Evolutionary conservation across 768 basidiomycete species (phyloP).

Genomic region (Suillus variegatus): DNA sequence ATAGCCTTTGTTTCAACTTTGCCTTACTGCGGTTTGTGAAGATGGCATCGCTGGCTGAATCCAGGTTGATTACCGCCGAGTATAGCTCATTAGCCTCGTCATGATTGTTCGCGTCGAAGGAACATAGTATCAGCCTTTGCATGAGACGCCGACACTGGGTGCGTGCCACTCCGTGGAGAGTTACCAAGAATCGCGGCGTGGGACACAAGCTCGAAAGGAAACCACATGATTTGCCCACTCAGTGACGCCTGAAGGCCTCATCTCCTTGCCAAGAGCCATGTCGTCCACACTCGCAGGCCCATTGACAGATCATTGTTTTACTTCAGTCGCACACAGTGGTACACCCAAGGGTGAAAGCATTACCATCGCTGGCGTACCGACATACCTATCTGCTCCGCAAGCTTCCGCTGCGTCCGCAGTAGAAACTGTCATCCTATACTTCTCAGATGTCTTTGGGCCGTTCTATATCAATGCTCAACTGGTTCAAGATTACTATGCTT

Average conservation of each 20-base stretch:
- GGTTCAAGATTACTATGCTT: slow-evolving; percentile 65
- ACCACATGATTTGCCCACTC: not conserved
- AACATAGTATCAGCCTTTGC: not conserved
- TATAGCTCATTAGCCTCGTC: not conserved
- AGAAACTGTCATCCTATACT: slow-evolving; percentile 54
- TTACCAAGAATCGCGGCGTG: not conserved
- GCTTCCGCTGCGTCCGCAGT: slow-evolving; percentile 19
- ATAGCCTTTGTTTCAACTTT: not conserved
- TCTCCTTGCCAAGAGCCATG: not conserved
- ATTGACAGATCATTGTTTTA: slow-evolving; percentile 54
- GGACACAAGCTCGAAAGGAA: not conserved
- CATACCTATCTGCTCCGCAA: slow-evolving; percentile 55
- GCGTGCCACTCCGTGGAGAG: not conserved
- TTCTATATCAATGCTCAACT: slow-evolving; percentile 59
- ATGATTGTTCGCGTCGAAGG: not conserved
- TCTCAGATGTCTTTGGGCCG: slow-evolving; percentile 61
- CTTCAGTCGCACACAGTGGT: slow-evolving; percentile 53
- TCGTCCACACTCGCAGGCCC: slow-evolving; percentile 31
- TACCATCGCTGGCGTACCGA: slow-evolving; percentile 40
- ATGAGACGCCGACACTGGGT: not conserved
- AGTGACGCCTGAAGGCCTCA: not conserved
- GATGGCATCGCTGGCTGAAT: not conserved
- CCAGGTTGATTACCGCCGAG: not conserved
- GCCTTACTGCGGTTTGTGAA: not conserved
- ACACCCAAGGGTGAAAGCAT: slow-evolving; percentile 43